A percentile compares a stretch with the other conserved stretches of the same genome.
Evolutionary conservation across 345 rosid species (phyloP).

Genomic region (Dipteronia dyeriana): DNA sequence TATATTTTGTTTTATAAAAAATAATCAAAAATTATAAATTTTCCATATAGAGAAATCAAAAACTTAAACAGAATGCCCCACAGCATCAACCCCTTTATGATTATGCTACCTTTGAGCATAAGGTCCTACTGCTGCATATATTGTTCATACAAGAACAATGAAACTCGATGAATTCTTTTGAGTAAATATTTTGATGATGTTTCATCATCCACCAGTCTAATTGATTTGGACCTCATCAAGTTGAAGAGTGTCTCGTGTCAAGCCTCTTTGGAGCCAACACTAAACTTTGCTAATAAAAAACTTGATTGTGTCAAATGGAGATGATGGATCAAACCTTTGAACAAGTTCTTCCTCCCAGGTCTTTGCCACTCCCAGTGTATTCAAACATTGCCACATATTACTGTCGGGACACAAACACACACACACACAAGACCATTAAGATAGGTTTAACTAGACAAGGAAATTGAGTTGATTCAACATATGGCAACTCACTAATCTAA

Average conservation of each 20-base stretch:
- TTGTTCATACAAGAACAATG: not conserved
- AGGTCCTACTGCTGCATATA: no score
- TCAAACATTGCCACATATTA: not conserved
- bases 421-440: not conserved
- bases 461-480: not conserved
- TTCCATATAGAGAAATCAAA: no score
- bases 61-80: no score
- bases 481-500: not conserved
- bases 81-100: no score
- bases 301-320: conserved; percentile 85
- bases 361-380: conserved; percentile 81
- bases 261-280: conserved; percentile 49
- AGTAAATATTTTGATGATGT: not conserved
- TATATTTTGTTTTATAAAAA: no score
- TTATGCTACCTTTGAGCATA: no score
- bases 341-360: conserved; percentile 90
- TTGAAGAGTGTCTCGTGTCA: not conserved
- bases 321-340: conserved; percentile 92
- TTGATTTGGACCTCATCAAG: not conserved
- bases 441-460: not conserved
- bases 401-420: not conserved
- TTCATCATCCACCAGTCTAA: not conserved
- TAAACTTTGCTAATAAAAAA: conserved; percentile 94
- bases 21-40: no score
- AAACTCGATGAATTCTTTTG: not conserved